Evolutionary conservation across 768 basidiomycete species (phyloP).

Genomic region (Gyrodon lividus): DNA sequence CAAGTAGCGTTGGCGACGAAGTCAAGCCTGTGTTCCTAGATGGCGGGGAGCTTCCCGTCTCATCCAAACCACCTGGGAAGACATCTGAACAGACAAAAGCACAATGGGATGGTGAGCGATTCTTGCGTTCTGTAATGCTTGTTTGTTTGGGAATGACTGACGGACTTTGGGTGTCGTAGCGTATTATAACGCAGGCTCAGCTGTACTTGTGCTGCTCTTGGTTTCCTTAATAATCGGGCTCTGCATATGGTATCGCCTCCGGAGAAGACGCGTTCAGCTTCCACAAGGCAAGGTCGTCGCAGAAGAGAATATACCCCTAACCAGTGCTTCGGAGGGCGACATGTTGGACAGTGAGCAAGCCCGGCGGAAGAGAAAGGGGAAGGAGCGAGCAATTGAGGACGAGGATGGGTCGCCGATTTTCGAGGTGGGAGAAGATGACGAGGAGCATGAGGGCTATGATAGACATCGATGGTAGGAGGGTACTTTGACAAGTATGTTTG

Average conservation of each 20-base stretch:
- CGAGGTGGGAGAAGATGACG: conserved; percentile 55
- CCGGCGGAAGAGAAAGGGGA: conserved; percentile 43
- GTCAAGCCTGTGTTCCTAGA: conserved; percentile 65
- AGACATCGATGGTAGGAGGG: not conserved
- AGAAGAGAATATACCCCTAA: conserved; percentile 76
- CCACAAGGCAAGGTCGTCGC: conserved; percentile 6
- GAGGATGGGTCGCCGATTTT: conserved; percentile 45
- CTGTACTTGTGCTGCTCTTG: conserved; percentile 77
- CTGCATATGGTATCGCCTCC: conserved; percentile 75
- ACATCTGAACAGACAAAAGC: conserved; percentile 78
- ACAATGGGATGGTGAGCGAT: conserved; percentile 79
- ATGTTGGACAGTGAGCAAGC: conserved; percentile 43
- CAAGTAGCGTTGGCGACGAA: conserved; percentile 74
- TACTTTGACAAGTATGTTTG: not conserved
- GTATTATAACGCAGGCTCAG: conserved; percentile 94
- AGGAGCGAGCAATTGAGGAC: conserved; percentile 41
- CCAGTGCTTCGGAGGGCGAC: conserved; percentile 38
- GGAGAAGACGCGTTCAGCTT: conserved; percentile 28
- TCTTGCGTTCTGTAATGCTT: not conserved
- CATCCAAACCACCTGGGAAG: conserved; percentile 44
- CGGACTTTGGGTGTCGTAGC: conserved; percentile 43
- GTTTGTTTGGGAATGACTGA: not conserved
- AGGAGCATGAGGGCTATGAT: conserved; percentile 31
- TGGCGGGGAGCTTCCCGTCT: conserved; percentile 37
- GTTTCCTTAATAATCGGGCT: conserved; percentile 64